phyloP scores from a whole-genome alignment of 2,329 filamentous ascomycete genomes.

The Teratosphaeria nubilosa region DNA sequence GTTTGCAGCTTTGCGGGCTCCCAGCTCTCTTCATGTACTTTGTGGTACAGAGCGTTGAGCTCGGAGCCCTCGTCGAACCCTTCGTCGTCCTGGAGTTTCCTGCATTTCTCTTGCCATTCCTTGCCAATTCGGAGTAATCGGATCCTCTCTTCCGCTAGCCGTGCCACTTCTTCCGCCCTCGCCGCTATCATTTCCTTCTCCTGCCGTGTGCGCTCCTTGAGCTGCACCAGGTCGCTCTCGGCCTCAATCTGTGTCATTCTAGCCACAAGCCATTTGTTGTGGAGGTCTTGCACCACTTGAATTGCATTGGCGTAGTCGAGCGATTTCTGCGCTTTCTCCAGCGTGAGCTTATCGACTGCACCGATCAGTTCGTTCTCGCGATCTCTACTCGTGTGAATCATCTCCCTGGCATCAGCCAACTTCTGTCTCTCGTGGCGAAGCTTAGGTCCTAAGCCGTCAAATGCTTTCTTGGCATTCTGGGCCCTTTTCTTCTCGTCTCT shows the following conservation, averaged over 20 bases:
- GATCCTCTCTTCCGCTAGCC: constrained; percentile 20
- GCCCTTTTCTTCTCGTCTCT: constrained; percentile 58
- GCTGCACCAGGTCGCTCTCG: constrained; percentile 61
- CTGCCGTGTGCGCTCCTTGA: constrained; percentile 55
- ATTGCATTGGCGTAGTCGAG: constrained; percentile 52
- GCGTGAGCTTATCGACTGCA: constrained; percentile 14
- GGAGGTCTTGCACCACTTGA: constrained; percentile 49
- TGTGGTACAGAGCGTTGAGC: constrained; percentile 11
- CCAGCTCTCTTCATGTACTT: constrained; percentile 28
- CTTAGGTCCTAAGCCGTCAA: constrained; percentile 58
- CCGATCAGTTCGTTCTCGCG: constrained; percentile 44
- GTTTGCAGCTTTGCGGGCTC: constrained; percentile 52
- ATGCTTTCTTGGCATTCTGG: constrained; percentile 54
- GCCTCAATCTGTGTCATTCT: constrained; percentile 63
- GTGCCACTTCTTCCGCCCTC: constrained; percentile 33
- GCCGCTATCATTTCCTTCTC: constrained; percentile 45
- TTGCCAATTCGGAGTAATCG: constrained; percentile 1
- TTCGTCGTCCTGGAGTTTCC: constrained; percentile 11
- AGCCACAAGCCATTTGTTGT: constrained; percentile 56
- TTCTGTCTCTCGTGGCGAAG: constrained; percentile 50
- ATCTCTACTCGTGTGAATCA: constrained; percentile 33
- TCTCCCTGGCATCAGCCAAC: constrained; percentile 30
- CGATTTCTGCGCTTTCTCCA: constrained; percentile 30
- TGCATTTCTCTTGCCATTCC: constrained; percentile 7
- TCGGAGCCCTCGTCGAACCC: constrained; percentile 14